These are phyloP conservation scores for Urochloa ruziziensis DNA, from an alignment of 176 grass and related monocot genomes.

Conservation along the genomic window DNA sequence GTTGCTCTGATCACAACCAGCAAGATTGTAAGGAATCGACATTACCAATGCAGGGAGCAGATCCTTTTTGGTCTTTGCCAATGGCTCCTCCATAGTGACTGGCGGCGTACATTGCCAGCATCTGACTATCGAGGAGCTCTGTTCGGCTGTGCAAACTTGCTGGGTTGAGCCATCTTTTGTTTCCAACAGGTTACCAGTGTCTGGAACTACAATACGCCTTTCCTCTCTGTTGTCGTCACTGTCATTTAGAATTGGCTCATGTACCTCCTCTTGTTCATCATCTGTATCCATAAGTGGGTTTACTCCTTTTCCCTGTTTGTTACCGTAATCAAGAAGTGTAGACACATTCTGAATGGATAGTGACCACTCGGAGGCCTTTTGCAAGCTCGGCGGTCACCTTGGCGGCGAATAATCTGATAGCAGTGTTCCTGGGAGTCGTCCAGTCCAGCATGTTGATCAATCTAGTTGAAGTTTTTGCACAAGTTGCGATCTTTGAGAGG, in stretches of 20 bases:
- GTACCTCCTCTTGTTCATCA: not conserved
- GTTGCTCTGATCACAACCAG: not conserved
- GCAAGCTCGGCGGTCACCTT: not conserved
- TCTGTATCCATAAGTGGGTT: not conserved
- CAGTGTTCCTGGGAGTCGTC: not conserved
- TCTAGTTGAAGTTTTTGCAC: not conserved
- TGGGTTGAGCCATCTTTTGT: not conserved
- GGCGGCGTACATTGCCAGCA: too few species aligned
- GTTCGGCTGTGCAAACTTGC: not conserved
- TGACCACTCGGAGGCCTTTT: not conserved
- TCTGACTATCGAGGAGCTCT: too few species aligned
- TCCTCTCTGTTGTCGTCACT: too few species aligned
- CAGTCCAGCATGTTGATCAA: not conserved
- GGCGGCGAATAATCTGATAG: not conserved
- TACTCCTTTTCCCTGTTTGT: not conserved
- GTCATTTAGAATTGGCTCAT: not conserved
- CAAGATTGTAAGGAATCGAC: not conserved
- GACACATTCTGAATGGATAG: not conserved
- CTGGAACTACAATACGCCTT: not conserved
- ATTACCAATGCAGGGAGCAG: slow-evolving; percentile 3
- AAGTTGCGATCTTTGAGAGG: not conserved
- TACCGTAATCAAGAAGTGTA: not conserved
- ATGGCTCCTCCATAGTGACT: too few species aligned
- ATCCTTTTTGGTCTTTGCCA: not conserved
- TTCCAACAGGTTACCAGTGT: not conserved